phyloP scores from a whole-genome alignment of 805 yeast genomes.

The Wickerhamiella galacta region DNA sequence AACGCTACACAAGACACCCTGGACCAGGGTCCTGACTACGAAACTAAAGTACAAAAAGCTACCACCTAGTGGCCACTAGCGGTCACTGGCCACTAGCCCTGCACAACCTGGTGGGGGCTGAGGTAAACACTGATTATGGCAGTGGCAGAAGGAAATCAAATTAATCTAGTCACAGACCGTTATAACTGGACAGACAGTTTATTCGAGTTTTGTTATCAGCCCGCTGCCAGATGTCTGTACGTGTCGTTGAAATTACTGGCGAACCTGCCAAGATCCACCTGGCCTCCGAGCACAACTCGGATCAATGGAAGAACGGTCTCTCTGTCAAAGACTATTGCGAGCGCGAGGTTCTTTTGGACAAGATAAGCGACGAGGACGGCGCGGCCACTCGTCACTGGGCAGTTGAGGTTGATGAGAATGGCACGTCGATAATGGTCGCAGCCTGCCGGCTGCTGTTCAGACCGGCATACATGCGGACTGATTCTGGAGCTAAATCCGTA shows the following conservation, averaged over 20 bases:
- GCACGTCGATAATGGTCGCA: slow-evolving; percentile 18
- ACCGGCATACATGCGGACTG: slow-evolving; percentile 15
- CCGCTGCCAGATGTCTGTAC: too few species aligned
- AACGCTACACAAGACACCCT: too few species aligned
- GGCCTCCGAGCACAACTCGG: slow-evolving; percentile 1
- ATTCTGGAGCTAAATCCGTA: background rate
- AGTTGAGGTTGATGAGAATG: slow-evolving; percentile 1
- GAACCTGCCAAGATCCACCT: slow-evolving; percentile 1
- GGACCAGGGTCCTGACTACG: too few species aligned
- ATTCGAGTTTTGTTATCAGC: too few species aligned
- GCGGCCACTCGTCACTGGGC: slow-evolving; percentile 5
- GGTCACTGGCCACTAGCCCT: too few species aligned
- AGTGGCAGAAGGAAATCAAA: too few species aligned
- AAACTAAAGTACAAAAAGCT: too few species aligned
- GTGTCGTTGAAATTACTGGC: slow-evolving; percentile 6
- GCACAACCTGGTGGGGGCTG: too few species aligned
- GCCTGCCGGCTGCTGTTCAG: slow-evolving; percentile 33
- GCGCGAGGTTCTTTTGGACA: slow-evolving; percentile 3
- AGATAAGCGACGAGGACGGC: background rate
- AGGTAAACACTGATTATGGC: too few species aligned
- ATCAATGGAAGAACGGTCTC: slow-evolving; percentile 2
- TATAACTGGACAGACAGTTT: too few species aligned
- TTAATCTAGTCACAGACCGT: too few species aligned
- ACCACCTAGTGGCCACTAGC: too few species aligned
- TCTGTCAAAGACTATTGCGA: background rate